Conservation (phyloP, 164 flowering plant species). For the Vitis labrusca region DNA sequence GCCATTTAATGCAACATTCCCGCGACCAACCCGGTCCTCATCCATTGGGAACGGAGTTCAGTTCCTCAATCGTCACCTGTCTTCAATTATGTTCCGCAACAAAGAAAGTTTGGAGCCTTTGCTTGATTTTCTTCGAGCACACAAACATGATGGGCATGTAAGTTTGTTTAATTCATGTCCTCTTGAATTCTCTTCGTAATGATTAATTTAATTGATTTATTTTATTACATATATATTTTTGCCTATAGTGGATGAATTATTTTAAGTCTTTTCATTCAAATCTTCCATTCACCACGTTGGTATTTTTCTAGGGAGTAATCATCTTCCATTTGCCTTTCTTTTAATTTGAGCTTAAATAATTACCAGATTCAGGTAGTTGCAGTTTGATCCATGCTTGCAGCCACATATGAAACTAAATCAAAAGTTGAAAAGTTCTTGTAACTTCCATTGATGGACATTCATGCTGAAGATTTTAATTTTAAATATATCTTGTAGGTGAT, state of each 20-base stretch:
- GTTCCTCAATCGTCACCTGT: constrained; percentile 92
- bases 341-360: no score
- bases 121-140: constrained; percentile 82
- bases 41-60: constrained; percentile 97
- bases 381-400: no score
- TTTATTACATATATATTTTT: no score
- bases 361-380: no score
- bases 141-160: constrained; percentile 80
- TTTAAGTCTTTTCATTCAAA: no score
- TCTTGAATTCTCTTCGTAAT: neutral
- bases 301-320: no score
- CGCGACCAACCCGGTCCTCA: constrained; percentile 80
- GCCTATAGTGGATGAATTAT: no score
- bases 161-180: constrained; percentile 23
- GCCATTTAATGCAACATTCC: constrained; percentile 85
- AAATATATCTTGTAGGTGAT: constrained; percentile 41
- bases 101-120: constrained; percentile 88
- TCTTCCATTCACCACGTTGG: no score
- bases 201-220: no score
- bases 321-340: no score
- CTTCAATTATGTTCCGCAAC: constrained; percentile 82
- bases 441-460: neutral
- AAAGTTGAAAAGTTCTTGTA: no score
- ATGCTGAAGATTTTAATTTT: neutral
- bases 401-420: no score